Conservation (phyloP, 1,284 basidiomycete genomes). For the Afroboletus lepidellus region DNA sequence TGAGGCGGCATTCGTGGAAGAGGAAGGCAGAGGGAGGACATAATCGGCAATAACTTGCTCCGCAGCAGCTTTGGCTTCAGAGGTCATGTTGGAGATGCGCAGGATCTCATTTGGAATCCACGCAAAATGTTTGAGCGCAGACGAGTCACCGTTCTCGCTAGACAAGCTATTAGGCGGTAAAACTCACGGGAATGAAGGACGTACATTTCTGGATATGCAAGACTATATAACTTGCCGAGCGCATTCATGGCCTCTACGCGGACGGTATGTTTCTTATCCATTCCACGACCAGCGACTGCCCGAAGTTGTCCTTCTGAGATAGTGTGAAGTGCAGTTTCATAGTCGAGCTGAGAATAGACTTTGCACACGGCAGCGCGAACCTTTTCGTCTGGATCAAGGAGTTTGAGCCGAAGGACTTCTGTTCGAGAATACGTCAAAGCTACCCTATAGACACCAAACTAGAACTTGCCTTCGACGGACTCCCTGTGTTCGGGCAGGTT, state of each 20-base stretch:
- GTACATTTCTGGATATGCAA: conserved; percentile 89
- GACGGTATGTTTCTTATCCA: conserved; percentile 87
- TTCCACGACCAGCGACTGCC: conserved; percentile 67
- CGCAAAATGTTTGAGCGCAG: conserved; percentile 78
- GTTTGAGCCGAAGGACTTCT: conserved; percentile 68
- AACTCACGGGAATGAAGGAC: conserved; percentile 28
- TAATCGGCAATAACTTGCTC: conserved; percentile 70
- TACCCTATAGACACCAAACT: conserved; percentile 1
- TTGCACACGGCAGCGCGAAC: conserved; percentile 85
- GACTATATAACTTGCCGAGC: conserved; percentile 76
- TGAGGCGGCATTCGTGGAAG: conserved; percentile 37
- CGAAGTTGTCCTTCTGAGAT: conserved; percentile 66
- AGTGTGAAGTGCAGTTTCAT: conserved; percentile 86
- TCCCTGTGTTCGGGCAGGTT: conserved; percentile 69
- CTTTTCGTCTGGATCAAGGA: conserved; percentile 89
- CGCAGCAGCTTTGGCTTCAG: conserved; percentile 60
- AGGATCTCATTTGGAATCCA: conserved; percentile 91
- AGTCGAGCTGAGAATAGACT: conserved; percentile 82
- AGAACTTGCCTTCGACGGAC: conserved; percentile 63
- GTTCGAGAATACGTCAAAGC: conserved; percentile 15
- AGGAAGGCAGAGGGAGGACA: conserved; percentile 77
- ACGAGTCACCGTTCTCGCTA: conserved; percentile 78
- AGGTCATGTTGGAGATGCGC: conserved; percentile 46
- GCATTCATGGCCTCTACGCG: conserved; percentile 79
- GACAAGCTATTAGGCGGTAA: background rate